Evolutionary conservation across 352 stramenopile species (phyloP), one percentile per base, ranked within the genome.

Genomic region (Globisporangium ultimum): DNA sequence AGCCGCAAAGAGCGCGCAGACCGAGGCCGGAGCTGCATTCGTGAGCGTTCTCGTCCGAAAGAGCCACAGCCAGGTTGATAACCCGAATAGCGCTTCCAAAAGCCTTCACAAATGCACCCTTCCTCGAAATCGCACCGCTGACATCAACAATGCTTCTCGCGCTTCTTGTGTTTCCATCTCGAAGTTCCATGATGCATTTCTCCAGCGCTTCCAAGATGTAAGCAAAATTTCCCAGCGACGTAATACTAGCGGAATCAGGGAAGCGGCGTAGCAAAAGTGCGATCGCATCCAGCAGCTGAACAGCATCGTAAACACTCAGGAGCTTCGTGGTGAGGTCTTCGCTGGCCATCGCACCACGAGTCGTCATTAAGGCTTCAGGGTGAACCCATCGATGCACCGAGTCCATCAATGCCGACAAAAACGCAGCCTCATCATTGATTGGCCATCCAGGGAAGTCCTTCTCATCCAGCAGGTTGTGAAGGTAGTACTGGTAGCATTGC

Each of bases 401-500:
- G 55, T 95, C 86, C 66, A 91, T 71, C 9, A 95, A 56, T 11
- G 86, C 70, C 2, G 74, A 67, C 41, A 95, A 59, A 52, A 95
- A 95, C 20, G 86, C 79, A 45, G 76, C 43, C 49, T 90, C 84
- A 48, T 93, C 81, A 60, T 93, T 93, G 43, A 95, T 93, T 48
- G 84, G 80, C 86, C 86, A 95, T n/a, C 83, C 83, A n/a, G 86
- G 86, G 58, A 92, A 95, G 41, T 81, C 74, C 53, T 90, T 82
- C 51, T 94, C 86, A 51, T 95, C 84, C 21, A 95, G 59, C 21
- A 95, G 62, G 54, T 95, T 95, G 66, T 93, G 80, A 20, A 95
- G 57, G 21, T 95, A 95, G 61, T 95, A 95, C 62, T 93, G 84
- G 49, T 95, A 92, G 63, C 82, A 91, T 63, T 95, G 86, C 11